Evolutionary conservation across 176 grass and related monocot genomes (phyloP), one percentile per base, ranked within the genome.

Genomic region (Miscanthus lutarioriparius): DNA sequence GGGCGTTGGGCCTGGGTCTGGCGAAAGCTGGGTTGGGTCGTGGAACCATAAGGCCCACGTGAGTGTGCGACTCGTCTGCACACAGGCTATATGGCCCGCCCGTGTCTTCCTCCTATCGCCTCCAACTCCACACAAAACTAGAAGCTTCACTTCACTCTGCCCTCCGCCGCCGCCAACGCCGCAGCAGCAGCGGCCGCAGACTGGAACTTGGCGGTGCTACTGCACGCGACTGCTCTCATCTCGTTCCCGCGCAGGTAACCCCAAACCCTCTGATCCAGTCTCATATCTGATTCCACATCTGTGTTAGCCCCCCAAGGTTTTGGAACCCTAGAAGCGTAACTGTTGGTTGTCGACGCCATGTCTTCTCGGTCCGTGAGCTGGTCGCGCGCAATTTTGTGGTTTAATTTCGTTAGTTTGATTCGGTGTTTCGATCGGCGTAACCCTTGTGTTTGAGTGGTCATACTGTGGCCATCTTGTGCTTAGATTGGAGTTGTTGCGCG

Each of bases 251-350:
- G 22, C 67, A 90, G 88, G 88, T 83, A 82, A 45, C 3, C 27
- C 56, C 1, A 6, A 10, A 14, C 10, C 11, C 33, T 37, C 1
- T 10, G 39, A 6, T 73, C 53, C 40, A 10, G 19, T 69, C 11
- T 48, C 36, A 5, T 48, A 14, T 10, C 9, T n/a, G 20, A 8
- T 1, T 74, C 36, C 67, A 8, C 43, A 22, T 22, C 74, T 54
- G 12, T 71, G n/a, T 68, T 10, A 47, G 19, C 1, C 67, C 0
- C 59, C 30, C 58, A 58, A 45, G 15, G 47, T 47, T 67, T 83
- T 17, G 66, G 27, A 86, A 79, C 73, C 79, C 84, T 90, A 82
- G 72, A 72, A 59, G 22, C 44, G 14, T 8, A 59, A 59, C 23
- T 28, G 64, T 6, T 40, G 14, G 41, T 41, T 11, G 71, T 16